Base-by-base conservation (phyloP, 352 stramenopile species). In the Phytophthora fragariae region DNA sequence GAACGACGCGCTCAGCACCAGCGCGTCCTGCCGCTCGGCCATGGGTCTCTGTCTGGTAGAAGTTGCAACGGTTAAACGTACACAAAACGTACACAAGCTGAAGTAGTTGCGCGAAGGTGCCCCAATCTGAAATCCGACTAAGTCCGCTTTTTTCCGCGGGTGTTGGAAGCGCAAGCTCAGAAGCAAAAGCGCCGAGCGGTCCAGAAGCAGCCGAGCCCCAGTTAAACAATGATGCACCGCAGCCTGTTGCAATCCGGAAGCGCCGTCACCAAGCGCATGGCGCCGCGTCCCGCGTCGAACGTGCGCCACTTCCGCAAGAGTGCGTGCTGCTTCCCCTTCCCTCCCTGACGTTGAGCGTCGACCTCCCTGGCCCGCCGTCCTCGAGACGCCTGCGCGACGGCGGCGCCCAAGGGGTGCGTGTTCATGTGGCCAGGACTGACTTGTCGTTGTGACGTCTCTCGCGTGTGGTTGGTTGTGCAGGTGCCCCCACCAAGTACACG, bases 231-330 rank as follows among this genome's bases (percentile, higher is more conserved):
- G 76, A 90, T 86, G 76, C 81, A 86, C 52, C 76, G 83, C 66
- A 83, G 71, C 27, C 68, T 90, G 33, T 65, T 87, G 67, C 79
- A 77, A 79, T 80, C 76, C 55, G 74, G 76, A 70, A 81, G 39
- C 57, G 57, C 67, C 61, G 49, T 81, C 49, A 71, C 78, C 33
- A 76, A 79, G 58, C 75, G 76, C 53, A 44, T 65, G 49, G 54
- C 46, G 29, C 70, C 74, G 14, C 79, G 75, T 50, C 69, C 64
- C 35, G 63, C 72, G 61, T 71, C 68, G 49, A 62, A 72, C 52
- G 85, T 92, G 55, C 88, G 88, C 53, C 81, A 90, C 76, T 93
- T 95, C 73, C 86, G 88, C 72, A 82, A 92, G 71, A 89, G 88
- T 95, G 79, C 67, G 79, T 84, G 1, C 0, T 31, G 49, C 29